Percentiles rank a stretch among this genome's conserved stretches.
Evolutionary conservation across 441 rosid genomes (phyloP).

Genomic region (Adansonia rubrostipa): DNA sequence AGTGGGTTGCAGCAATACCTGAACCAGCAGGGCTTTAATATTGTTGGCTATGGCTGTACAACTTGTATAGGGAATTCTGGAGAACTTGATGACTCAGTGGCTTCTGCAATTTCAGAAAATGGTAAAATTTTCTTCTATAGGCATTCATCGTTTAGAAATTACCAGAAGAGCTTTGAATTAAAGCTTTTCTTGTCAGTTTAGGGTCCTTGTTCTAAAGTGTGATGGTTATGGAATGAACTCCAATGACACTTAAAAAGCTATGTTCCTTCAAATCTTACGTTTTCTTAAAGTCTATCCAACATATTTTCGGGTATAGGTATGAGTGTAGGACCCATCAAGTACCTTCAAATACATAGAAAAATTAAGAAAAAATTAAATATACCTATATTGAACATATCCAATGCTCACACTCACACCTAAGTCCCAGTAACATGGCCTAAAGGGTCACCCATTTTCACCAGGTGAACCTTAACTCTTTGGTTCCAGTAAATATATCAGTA

Average conservation of each 20-base stretch:
- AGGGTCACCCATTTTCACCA: background rate
- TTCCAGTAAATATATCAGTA: background rate
- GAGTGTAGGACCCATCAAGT: too few relatives aligned
- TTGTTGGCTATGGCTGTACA: slow-evolving; percentile 97
- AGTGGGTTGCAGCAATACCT: slow-evolving; percentile 93
- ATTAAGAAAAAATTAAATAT: too few relatives aligned
- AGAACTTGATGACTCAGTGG: slow-evolving; percentile 90
- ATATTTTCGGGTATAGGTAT: too few relatives aligned
- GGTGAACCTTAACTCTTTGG: background rate
- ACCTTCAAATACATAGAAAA: too few relatives aligned
- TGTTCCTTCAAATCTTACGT: too few relatives aligned
- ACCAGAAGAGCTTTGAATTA: background rate
- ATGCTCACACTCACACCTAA: too few relatives aligned
- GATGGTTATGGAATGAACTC: background rate
- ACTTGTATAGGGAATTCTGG: slow-evolving; percentile 99
- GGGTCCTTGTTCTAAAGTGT: background rate
- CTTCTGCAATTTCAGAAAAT: slow-evolving; percentile 85
- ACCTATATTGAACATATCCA: too few relatives aligned
- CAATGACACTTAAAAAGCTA: background rate
- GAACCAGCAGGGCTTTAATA: slow-evolving; percentile 84
- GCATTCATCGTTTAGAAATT: background rate
- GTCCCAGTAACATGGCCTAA: background rate
- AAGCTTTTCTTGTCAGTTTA: slow-evolving; percentile 3
- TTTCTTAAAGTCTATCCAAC: too few relatives aligned
- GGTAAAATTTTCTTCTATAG: slow-evolving; percentile 43